These are phyloP conservation scores for Lipomyces yamadae DNA, from an alignment of 805 yeast genomes.

Conservation along the genomic window DNA sequence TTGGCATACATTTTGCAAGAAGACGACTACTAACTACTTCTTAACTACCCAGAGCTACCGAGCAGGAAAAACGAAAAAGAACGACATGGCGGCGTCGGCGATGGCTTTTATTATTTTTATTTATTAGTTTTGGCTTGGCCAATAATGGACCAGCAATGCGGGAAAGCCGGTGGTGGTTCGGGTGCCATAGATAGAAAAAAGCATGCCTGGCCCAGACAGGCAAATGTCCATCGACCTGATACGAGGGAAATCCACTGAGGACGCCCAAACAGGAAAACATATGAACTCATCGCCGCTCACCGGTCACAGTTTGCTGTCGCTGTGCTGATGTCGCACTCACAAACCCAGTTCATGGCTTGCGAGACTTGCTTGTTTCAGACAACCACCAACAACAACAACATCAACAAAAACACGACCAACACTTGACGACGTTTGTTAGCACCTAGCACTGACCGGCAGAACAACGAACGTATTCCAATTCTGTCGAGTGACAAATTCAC, in stretches of 20 bases:
- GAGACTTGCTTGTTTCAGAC: too few species aligned
- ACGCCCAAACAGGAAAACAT: background rate
- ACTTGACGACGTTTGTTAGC: too few species aligned
- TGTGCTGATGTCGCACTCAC: background rate
- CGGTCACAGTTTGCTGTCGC: background rate
- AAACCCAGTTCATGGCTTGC: background rate
- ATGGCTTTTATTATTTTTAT: background rate
- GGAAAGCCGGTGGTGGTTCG: background rate
- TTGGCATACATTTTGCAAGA: conserved; percentile 14
- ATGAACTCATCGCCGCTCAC: background rate
- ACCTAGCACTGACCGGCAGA: too few species aligned
- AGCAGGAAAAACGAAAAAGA: background rate
- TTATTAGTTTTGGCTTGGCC: background rate
- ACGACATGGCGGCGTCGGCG: background rate
- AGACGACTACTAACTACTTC: too few species aligned
- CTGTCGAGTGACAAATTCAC: too few species aligned
- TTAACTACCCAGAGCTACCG: background rate
- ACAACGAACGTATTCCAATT: too few species aligned
- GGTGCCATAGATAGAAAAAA: background rate
- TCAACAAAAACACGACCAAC: too few species aligned
- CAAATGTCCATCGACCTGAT: background rate
- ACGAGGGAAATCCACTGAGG: background rate
- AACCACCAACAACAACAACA: too few species aligned
- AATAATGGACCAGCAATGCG: background rate
- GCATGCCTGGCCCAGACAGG: background rate